A percentile compares a stretch with the other conserved stretches of the same genome.
Evolutionary conservation across 257 asterid genomes (phyloP).

Genomic region (Nicotiana knightiana): DNA sequence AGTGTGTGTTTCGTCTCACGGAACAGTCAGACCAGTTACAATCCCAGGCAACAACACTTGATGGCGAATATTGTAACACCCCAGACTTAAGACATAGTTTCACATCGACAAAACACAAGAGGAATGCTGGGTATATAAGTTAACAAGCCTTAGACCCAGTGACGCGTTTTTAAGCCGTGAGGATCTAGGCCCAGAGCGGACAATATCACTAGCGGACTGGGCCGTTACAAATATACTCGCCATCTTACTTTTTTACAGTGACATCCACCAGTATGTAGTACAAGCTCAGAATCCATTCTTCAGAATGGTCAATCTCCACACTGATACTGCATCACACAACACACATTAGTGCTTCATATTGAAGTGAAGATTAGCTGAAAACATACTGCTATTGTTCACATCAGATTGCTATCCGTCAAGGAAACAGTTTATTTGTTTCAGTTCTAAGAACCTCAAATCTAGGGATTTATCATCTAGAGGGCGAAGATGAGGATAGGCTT

Average conservation of each 20-base stretch:
- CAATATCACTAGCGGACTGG: no score
- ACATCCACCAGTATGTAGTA: slow-evolving; percentile 77
- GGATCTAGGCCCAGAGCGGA: no score
- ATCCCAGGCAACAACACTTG: slow-evolving; percentile 58
- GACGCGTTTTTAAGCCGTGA: no score
- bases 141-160: no score
- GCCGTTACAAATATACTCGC: slow-evolving; percentile 24
- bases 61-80: slow-evolving; percentile 27
- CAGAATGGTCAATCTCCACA: neutral
- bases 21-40: slow-evolving; percentile 82
- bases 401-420: no score
- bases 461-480: neutral
- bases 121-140: no score
- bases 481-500: neutral
- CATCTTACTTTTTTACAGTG: slow-evolving; percentile 74
- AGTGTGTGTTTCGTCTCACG: slow-evolving; percentile 75
- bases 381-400: no score
- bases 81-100: no score
- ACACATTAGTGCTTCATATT: neutral
- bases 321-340: neutral
- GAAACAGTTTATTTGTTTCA: neutral
- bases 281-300: slow-evolving; percentile 25
- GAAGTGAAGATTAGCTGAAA: neutral
- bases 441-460: neutral
- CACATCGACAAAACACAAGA: no score